These are phyloP conservation scores for Anethum foeniculum DNA, from an alignment of 140 eudicot genomes.

Conservation along the genomic window DNA sequence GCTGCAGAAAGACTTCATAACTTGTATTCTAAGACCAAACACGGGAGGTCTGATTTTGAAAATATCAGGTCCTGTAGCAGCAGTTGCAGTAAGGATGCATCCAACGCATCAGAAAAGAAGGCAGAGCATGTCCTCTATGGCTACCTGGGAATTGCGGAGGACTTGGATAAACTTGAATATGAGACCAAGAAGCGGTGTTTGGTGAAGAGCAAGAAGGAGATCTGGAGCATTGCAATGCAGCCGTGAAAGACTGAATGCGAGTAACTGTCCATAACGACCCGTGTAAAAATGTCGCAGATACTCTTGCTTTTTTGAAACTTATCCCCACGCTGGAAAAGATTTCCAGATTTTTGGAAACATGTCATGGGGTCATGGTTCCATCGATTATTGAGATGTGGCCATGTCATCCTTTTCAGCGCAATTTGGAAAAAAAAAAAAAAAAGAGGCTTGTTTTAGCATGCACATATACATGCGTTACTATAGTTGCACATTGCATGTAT, in stretches of 20 bases:
- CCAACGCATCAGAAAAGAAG: slow-evolving; percentile 9
- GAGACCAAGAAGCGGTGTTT: slow-evolving; percentile 31
- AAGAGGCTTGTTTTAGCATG: not conserved
- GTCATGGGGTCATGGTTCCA: not conserved
- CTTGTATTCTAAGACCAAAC: slow-evolving; percentile 25
- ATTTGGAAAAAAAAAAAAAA: not conserved
- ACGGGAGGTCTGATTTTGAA: slow-evolving; percentile 31
- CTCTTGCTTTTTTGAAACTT: not conserved
- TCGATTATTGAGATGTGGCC: not conserved
- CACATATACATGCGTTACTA: not conserved
- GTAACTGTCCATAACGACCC: not conserved
- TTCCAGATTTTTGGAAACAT: not conserved
- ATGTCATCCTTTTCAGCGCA: not conserved
- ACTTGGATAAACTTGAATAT: slow-evolving; percentile 34
- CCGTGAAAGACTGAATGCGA: not conserved
- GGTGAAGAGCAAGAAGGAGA: slow-evolving; percentile 44
- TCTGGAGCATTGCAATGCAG: slow-evolving; percentile 22
- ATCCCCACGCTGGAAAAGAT: not conserved
- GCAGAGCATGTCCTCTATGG: slow-evolving; percentile 26
- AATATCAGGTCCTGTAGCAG: not conserved
- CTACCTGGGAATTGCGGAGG: slow-evolving; percentile 37
- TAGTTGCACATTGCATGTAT: not conserved
- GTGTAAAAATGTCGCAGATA: not conserved
- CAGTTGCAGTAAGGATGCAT: not conserved
- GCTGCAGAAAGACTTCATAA: slow-evolving; percentile 39